Evolutionary conservation across 192 early-diverging fungal species (phyloP), one percentile per base, ranked within the genome.

Genomic region (Coemansia guatemalensis): DNA sequence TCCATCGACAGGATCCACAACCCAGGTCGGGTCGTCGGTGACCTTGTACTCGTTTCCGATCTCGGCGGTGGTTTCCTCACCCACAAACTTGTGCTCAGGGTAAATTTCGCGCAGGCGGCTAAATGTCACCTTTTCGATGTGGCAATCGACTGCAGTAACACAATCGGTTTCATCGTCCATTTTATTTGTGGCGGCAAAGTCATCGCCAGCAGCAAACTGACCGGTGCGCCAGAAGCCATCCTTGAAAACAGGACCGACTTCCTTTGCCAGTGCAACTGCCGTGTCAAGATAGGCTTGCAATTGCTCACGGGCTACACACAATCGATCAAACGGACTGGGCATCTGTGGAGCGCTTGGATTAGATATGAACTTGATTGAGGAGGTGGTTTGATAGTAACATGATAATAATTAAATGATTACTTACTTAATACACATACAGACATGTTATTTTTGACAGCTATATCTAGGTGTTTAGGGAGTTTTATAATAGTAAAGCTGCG

Each of bases 1-100:
- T 23, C 91, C 89, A 62, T 92, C 88, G 68, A 79, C 87, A 1
- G 95, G 95, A 65, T 97, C 93, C 21, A 96, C 89, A 49, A 95
- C 88, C 93, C 94, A 95, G 0, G 94, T 94, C 12, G 91, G 92
- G 17, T 85, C 82, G 62, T 90, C 67, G 20, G 88, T 88, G 44
- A 92, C 73, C 8, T 57, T 56, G 65, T 82, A 83, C 30, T 78
- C 87, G 26, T 75, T 50, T n/a, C 68, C 77, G 23, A 24, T 35
- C 64, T 73, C 85, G 20, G 91, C 84, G 23, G 86, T 82, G 3
- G 90, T 86, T 63, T 96, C 94, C 65, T 97, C 92, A 57, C 96
- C 96, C 35, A 99, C 90, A 67, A 99, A 93, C 70, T 75, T 77
- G 77, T 94, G 90, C 0, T 48, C 32, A 2, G 94, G 93, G 72